Evolutionary conservation across 1,284 basidiomycete species (phyloP).

Genomic region (Laetiporus sulphureus): DNA sequence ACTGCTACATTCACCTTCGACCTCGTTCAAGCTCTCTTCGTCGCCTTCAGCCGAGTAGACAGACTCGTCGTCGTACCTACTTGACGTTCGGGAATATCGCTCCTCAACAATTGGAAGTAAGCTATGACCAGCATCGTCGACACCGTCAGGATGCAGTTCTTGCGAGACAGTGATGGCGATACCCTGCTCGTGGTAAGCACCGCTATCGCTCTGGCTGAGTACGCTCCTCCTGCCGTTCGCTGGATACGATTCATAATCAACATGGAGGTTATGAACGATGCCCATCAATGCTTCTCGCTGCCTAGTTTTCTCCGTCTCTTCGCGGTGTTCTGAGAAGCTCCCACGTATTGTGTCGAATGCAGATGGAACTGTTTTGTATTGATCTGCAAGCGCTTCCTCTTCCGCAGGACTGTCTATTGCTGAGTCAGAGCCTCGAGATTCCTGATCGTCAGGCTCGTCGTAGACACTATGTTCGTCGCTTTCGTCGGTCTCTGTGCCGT

Average conservation of each 20-base stretch:
- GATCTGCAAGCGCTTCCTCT: too few relatives aligned
- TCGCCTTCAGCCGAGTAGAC: slow-evolving; percentile 13
- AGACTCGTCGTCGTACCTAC: slow-evolving; percentile 12
- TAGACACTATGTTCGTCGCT: too few relatives aligned
- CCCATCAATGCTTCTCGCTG: slow-evolving; percentile 34
- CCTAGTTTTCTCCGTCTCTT: too few relatives aligned
- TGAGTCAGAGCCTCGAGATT: too few relatives aligned
- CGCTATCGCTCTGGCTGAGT: slow-evolving; percentile 14
- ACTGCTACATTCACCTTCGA: neutral
- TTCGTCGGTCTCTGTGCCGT: too few relatives aligned
- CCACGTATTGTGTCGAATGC: too few relatives aligned
- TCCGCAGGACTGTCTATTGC: too few relatives aligned
- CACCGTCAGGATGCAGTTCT: slow-evolving; percentile 15
- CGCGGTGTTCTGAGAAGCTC: too few relatives aligned
- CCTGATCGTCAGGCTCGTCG: too few relatives aligned
- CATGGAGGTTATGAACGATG: slow-evolving; percentile 36
- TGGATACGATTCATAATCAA: slow-evolving; percentile 11
- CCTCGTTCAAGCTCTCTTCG: neutral
- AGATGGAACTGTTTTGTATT: too few relatives aligned
- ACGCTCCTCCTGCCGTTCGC: slow-evolving; percentile 1
- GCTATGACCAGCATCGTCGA: neutral
- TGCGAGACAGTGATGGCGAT: slow-evolving; percentile 33
- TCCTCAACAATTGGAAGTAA: neutral
- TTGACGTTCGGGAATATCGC: neutral
- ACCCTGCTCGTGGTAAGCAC: slow-evolving; percentile 28